Percentiles rank a stretch among this genome's conserved stretches.
phyloP scores from a whole-genome alignment of 148 eudicot species.

The Nyssa sinensis region DNA sequence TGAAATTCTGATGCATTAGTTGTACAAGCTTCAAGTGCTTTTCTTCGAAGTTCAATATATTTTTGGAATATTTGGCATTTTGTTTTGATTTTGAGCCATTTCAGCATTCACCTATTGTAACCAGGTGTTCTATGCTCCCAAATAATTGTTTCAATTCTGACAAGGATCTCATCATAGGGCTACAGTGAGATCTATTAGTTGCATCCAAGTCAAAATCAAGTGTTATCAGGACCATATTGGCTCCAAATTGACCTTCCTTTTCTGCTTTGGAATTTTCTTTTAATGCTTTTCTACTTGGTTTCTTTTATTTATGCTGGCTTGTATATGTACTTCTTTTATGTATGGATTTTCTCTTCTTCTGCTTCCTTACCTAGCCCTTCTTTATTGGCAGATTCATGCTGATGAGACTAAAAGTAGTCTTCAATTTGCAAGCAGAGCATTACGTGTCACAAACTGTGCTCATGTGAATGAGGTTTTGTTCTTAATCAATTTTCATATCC shows the following conservation, averaged over 20 bases:
- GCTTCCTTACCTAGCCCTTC: slow-evolving; percentile 15
- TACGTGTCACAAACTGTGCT: slow-evolving; percentile 93
- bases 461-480: slow-evolving; percentile 82
- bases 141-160: not conserved
- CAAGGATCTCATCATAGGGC: not conserved
- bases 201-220: not conserved
- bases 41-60: not conserved
- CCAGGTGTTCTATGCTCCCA: not conserved
- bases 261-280: not conserved
- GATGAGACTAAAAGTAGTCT: slow-evolving; percentile 99
- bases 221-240: not conserved
- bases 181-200: not conserved
- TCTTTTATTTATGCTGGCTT: not conserved
- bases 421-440: slow-evolving; percentile 97
- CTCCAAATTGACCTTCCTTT: not conserved
- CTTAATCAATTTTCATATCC: slow-evolving; percentile 8
- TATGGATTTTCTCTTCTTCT: not conserved
- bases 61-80: not conserved
- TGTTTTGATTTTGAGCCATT: too few relatives aligned
- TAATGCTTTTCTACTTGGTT: not conserved
- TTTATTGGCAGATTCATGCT: slow-evolving; percentile 74
- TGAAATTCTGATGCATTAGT: not conserved
- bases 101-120: not conserved
- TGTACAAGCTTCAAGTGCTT: not conserved
- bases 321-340: not conserved